phyloP scores from a whole-genome alignment of 2,329 filamentous ascomycete species.

The Exophiala aquamarina region DNA sequence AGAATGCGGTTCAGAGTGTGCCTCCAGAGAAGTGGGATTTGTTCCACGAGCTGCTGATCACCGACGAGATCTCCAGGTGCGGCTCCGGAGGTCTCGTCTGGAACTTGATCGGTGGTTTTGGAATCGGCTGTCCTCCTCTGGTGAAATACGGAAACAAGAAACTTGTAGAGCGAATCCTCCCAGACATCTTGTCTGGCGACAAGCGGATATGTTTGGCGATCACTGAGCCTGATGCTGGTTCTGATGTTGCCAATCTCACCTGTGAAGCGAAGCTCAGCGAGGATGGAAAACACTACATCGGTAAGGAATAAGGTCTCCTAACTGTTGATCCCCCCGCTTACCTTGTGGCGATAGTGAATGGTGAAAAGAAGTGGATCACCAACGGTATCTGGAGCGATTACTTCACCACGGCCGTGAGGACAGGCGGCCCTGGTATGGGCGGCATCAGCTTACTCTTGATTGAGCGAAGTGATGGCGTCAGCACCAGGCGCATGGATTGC shows the following conservation, averaged over 20 bases:
- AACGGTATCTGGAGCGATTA: slow-evolving; percentile 97
- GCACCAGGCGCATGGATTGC: slow-evolving; percentile 95
- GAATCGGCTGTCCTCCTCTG: slow-evolving; percentile 87
- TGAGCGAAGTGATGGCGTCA: slow-evolving; percentile 84
- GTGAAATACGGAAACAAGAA: slow-evolving; percentile 88
- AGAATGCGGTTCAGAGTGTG: slow-evolving; percentile 73
- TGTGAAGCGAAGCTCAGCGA: slow-evolving; percentile 94
- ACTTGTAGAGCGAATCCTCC: slow-evolving; percentile 82
- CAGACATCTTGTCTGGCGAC: slow-evolving; percentile 83
- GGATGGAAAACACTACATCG: slow-evolving; percentile 96
- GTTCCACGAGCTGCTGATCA: slow-evolving; percentile 95
- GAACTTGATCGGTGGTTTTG: slow-evolving; percentile 96
- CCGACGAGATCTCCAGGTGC: slow-evolving; percentile 86
- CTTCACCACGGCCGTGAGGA: slow-evolving; percentile 95
- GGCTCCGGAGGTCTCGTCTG: slow-evolving; percentile 93
- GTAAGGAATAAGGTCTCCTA: not conserved
- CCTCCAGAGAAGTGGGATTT: slow-evolving; percentile 90
- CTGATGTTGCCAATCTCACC: slow-evolving; percentile 90
- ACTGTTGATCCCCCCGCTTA: not conserved
- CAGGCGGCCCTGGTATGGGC: slow-evolving; percentile 85
- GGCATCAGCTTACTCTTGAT: slow-evolving; percentile 89
- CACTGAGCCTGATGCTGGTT: slow-evolving; percentile 92
- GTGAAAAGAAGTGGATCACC: slow-evolving; percentile 99
- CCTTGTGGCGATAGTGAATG: slow-evolving; percentile 64
- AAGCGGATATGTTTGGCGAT: slow-evolving; percentile 98